phyloP scores from a whole-genome alignment of 176 grass and related monocot species.

The Lolium perenne region DNA sequence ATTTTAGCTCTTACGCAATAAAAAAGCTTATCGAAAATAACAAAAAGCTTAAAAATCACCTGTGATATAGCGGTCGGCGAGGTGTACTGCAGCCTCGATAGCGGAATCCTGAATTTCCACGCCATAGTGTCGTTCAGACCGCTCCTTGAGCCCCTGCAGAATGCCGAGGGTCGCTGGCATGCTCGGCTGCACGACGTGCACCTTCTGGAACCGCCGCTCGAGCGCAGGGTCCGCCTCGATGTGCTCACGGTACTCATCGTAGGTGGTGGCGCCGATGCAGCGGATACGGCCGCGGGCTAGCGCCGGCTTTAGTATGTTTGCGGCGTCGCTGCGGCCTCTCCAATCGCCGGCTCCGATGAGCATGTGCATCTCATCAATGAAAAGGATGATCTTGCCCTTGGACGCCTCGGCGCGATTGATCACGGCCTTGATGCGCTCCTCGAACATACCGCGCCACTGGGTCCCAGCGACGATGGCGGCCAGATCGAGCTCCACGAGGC shows the following conservation, averaged over 20 bases:
- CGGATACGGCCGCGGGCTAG: conserved; percentile 2
- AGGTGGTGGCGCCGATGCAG: conserved; percentile 14
- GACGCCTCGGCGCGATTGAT: no score
- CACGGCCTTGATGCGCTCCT: no score
- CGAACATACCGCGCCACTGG: no score
- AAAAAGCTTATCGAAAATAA: no score
- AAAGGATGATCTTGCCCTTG: no score
- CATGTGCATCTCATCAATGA: no score
- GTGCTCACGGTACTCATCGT: neutral
- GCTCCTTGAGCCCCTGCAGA: neutral
- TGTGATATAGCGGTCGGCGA: conserved; percentile 32
- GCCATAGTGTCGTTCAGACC: neutral
- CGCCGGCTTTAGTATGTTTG: conserved; percentile 10
- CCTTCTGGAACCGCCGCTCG: conserved; percentile 18
- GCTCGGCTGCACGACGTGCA: neutral
- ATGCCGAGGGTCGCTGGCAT: neutral
- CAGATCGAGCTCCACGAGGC: neutral
- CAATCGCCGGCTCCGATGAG: neutral
- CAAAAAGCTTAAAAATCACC: neutral
- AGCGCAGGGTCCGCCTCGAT: neutral
- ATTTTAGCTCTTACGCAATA: no score
- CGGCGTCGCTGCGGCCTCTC: neutral
- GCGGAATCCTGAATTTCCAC: neutral
- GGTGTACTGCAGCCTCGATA: neutral
- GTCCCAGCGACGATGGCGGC: no score